phyloP scores from a whole-genome alignment of 2,329 filamentous ascomycete species.

The Fusarium brachygibbosum region DNA sequence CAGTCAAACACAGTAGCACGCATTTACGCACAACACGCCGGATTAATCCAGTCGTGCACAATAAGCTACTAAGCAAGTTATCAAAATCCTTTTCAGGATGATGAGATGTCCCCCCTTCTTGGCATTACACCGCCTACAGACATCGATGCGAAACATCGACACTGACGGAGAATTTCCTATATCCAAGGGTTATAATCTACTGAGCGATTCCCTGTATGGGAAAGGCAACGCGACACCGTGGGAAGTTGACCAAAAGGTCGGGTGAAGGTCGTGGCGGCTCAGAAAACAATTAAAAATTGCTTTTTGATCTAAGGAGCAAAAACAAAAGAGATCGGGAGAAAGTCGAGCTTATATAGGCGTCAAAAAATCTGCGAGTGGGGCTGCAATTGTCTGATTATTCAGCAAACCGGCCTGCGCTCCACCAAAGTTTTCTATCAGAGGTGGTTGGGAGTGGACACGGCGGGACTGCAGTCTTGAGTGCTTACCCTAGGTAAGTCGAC shows the following conservation, averaged over 20 bases:
- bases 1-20: not conserved
- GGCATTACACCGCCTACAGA: constrained; percentile 68
- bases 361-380: constrained; percentile 39
- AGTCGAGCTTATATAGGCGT: constrained; percentile 46
- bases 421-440: not conserved
- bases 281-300: constrained; percentile 57
- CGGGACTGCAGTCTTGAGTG: not conserved
- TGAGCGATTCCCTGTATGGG: constrained; percentile 65
- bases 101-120: constrained; percentile 70
- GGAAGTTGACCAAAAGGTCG: constrained; percentile 48
- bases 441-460: constrained; percentile 1
- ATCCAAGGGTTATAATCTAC: constrained; percentile 71
- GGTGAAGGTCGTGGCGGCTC: constrained; percentile 75
- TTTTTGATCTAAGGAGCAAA: constrained; percentile 71
- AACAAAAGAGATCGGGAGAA: constrained; percentile 52
- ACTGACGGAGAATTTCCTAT: constrained; percentile 72
- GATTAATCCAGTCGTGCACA: not conserved
- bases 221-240: constrained; percentile 75
- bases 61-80: constrained; percentile 7
- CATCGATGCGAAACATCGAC: constrained; percentile 54
- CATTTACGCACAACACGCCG: not conserved
- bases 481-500: not conserved
- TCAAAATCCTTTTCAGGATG: constrained; percentile 41
- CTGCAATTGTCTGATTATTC: constrained; percentile 31
- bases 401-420: constrained; percentile 9